Conservation (phyloP, 2,329 filamentous ascomycete species). For the Shiraia bambusicola region DNA sequence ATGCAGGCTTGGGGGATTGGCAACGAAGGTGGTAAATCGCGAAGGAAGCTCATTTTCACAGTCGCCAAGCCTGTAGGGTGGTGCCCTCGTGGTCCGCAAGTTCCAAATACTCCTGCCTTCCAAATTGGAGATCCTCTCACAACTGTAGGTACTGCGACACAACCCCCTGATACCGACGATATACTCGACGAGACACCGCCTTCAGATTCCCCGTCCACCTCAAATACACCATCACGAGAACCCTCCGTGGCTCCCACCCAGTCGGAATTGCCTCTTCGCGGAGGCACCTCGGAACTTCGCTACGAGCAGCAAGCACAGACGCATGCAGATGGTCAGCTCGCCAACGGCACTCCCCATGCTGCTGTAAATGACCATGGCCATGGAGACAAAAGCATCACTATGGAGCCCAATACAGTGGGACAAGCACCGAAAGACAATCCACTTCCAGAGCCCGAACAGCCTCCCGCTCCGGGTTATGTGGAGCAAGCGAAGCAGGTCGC, state of each 20-base stretch:
- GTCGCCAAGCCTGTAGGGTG: conserved; percentile 37
- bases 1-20: conserved; percentile 51
- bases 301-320: conserved; percentile 47
- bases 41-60: conserved; percentile 44
- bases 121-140: conserved; percentile 29
- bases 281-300: conserved; percentile 46
- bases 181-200: conserved; percentile 24
- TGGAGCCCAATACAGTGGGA: conserved; percentile 52
- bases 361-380: conserved; percentile 45
- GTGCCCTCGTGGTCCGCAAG: conserved; percentile 25
- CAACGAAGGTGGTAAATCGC: conserved; percentile 44
- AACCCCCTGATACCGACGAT: conserved; percentile 33
- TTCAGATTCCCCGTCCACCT: conserved; percentile 21
- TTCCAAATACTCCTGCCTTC: conserved; percentile 32
- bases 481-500: conserved; percentile 49
- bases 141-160: conserved; percentile 41
- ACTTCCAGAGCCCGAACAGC: conserved; percentile 36
- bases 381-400: conserved; percentile 49
- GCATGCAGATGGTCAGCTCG: conserved; percentile 48
- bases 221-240: conserved; percentile 10
- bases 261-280: conserved; percentile 31
- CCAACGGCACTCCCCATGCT: conserved; percentile 46
- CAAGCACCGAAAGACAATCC: conserved; percentile 53
- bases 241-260: conserved; percentile 13
- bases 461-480: conserved; percentile 39